Conservation (phyloP, 164 flowering plant species). For the Liriodendron chinense region DNA sequence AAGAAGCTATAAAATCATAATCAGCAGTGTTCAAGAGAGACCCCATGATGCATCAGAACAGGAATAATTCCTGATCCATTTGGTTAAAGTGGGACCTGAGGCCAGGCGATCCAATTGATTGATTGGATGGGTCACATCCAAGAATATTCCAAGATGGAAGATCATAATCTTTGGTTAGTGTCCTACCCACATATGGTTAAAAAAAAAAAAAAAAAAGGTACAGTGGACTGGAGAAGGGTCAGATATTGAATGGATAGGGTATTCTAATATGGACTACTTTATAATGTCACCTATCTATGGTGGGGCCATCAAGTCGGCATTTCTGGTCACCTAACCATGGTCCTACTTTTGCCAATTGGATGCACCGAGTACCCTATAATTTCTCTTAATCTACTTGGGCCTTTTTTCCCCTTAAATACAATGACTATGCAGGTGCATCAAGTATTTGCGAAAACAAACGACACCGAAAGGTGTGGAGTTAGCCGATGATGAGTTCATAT, state of each 20-base stretch:
- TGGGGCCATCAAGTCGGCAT: neutral
- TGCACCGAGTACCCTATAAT: neutral
- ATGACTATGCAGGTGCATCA: conserved; percentile 47
- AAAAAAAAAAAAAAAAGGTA: no score
- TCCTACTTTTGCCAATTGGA: neutral
- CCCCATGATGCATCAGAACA: no score
- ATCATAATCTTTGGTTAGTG: no score
- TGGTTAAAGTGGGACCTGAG: no score
- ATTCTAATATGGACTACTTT: neutral
- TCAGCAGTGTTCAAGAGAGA: no score
- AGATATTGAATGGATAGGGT: neutral
- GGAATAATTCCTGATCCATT: no score
- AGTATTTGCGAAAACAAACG: conserved; percentile 66
- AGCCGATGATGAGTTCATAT: conserved; percentile 71
- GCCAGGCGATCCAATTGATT: no score
- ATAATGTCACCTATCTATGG: neutral
- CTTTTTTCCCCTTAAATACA: neutral
- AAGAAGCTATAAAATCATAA: no score
- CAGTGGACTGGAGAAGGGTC: no score
- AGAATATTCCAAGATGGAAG: no score
- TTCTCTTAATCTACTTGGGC: neutral
- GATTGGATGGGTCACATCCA: no score
- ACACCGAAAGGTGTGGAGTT: conserved; percentile 61
- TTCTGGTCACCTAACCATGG: neutral
- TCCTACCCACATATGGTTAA: no score